phyloP scores from a whole-genome alignment of 2,329 filamentous ascomycete genomes.

The Alternaria conjuncta region DNA sequence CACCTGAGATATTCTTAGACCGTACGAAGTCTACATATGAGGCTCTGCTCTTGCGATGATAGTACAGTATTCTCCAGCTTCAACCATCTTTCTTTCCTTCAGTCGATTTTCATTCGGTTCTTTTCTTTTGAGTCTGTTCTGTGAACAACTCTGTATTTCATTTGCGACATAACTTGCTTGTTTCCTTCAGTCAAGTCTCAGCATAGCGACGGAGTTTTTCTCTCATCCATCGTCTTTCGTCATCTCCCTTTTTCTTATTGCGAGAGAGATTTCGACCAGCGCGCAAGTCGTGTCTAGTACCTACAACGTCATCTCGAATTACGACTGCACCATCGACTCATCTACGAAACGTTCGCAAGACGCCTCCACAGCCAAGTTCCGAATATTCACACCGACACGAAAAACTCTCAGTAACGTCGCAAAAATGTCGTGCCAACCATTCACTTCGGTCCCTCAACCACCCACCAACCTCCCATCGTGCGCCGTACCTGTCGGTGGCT shows the following conservation, averaged over 20 bases:
- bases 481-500: conserved; percentile 34
- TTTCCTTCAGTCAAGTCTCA: conserved; percentile 4
- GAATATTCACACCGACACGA: neutral
- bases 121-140: conserved; percentile 24
- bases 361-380: neutral
- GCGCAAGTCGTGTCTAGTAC: conserved; percentile 5
- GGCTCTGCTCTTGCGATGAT: conserved; percentile 1
- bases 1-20: conserved; percentile 22
- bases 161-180: neutral
- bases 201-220: conserved; percentile 9
- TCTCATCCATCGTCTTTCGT: neutral
- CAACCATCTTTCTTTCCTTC: conserved; percentile 10
- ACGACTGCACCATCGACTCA: neutral
- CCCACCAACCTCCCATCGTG: conserved; percentile 31
- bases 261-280: neutral
- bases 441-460: conserved; percentile 25
- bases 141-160: conserved; percentile 14
- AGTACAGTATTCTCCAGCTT: conserved; percentile 4
- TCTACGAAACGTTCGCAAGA: neutral
- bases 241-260: neutral
- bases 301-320: neutral
- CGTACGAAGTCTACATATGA: conserved; percentile 9
- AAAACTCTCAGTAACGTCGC: neutral
- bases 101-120: conserved; percentile 4
- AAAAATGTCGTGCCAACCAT: conserved; percentile 22